Evolutionary conservation across 2,329 filamentous ascomycete species (phyloP), one percentile per base, ranked within the genome.

Genomic region (Colletotrichum caudatum): DNA sequence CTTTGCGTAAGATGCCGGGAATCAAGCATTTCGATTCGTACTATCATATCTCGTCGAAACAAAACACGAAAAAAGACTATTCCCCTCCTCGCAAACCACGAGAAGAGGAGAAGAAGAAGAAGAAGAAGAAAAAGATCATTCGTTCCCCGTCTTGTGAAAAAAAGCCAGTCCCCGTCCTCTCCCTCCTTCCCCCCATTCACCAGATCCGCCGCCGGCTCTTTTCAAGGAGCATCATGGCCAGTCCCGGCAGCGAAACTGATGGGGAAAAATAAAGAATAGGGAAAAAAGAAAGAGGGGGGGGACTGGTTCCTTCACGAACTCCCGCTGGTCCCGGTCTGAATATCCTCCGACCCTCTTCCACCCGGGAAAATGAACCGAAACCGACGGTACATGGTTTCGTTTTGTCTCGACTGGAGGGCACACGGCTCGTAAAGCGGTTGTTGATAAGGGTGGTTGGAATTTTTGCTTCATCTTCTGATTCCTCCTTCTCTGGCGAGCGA

Each of bases 321-420:
- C 46, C 46, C 20, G 20, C n/a, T 5, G 5, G 8, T 48, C 61
- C 61, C 48, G n/a, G 33, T 9, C 48, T 50, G 2, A n/a, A 35
- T 53, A n/a, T 60, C 53, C 54, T 63, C 37, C 53, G 54, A 50
- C 46, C 62, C 48, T 29, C 63, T 29, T 71, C 69, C 69, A 66
- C 39, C 56, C 44, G 48, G 26, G 51, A 23, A 23, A 12, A 12
- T 12, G 12, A 5, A n/a, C 2, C 6, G 2, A 7, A 8, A 20
- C 44, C 68, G 64, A 53, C 48, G 58, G 39, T 67, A 16, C 69
- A 37, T 37, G 59, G 44, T 5, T 18, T 20, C 29, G 4, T 41
- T 6, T 20, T 9, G 26, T 54, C 20, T 69, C 69, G 59, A 33
- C 6, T 50, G 69, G 69, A 66, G 69, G 69, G 69, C 69, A 71